A percentile compares a stretch with the other conserved stretches of the same genome.
Conservation (phyloP, 495 filamentous ascomycete species). For the Polyplosphaeria fusca region DNA sequence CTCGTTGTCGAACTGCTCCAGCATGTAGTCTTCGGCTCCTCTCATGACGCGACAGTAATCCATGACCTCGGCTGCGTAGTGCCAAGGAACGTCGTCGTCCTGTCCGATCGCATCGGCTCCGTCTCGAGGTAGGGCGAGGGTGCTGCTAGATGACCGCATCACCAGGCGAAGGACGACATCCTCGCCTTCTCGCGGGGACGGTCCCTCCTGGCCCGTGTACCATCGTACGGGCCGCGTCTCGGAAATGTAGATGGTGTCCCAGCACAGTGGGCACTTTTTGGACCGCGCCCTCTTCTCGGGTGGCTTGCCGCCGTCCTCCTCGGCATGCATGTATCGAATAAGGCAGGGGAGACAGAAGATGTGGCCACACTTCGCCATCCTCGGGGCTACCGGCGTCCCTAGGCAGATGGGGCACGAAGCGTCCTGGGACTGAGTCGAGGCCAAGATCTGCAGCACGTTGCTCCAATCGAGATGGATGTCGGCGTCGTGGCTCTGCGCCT, state of each 20-base stretch:
- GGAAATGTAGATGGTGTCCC: conserved; percentile 79
- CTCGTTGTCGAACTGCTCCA: conserved; percentile 70
- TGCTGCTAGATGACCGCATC: conserved; percentile 72
- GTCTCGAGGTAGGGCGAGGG: conserved; percentile 81
- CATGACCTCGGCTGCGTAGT: conserved; percentile 85
- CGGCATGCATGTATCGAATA: conserved; percentile 91
- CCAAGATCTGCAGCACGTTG: conserved; percentile 85
- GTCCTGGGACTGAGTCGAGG: conserved; percentile 81
- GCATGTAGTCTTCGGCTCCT: conserved; percentile 86
- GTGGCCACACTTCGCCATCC: conserved; percentile 97
- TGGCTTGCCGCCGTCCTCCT: conserved; percentile 59
- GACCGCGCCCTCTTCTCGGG: conserved; percentile 73
- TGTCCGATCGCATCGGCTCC: conserved; percentile 65
- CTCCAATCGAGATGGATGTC: conserved; percentile 91
- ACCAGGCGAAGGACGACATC: conserved; percentile 87
- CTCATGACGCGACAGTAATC: conserved; percentile 97
- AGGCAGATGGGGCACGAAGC: conserved; percentile 92
- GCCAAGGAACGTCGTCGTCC: conserved; percentile 83
- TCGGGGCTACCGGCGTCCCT: conserved; percentile 83
- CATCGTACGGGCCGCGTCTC: conserved; percentile 90
- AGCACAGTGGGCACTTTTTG: conserved; percentile 97
- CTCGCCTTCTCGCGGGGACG: conserved; percentile 72
- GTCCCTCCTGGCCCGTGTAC: conserved; percentile 83
- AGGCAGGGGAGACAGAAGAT: conserved; percentile 95
- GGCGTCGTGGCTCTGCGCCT: conserved; percentile 75